A percentile compares a stretch with the other conserved stretches of the same genome.
Evolutionary conservation across 345 rosid species (phyloP).

Genomic region (Aethionema arabicum): DNA sequence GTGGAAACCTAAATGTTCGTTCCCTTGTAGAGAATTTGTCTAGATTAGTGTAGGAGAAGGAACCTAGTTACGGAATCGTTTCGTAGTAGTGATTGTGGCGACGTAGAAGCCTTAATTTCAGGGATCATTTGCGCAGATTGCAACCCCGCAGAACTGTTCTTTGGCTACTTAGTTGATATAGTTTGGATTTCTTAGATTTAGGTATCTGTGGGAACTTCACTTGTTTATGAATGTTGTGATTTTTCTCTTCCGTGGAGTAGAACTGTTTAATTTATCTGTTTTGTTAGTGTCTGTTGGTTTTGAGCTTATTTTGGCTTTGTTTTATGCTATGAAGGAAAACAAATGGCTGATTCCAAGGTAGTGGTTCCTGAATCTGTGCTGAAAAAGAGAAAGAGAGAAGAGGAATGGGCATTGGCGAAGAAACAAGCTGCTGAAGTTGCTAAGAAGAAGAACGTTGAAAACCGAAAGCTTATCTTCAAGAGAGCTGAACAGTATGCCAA

Average conservation of each 20-base stretch:
- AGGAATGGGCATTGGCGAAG: slow-evolving; percentile 45
- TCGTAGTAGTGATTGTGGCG: too few relatives aligned
- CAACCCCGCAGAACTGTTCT: too few relatives aligned
- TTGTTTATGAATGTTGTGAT: too few relatives aligned
- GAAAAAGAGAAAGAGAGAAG: slow-evolving; percentile 67
- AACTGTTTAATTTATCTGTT: not conserved
- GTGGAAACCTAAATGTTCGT: not conserved
- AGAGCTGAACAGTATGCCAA: slow-evolving; percentile 60
- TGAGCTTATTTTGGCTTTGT: not conserved
- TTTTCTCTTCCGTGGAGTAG: too few relatives aligned
- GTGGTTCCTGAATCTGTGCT: slow-evolving; percentile 68
- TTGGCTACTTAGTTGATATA: too few relatives aligned
- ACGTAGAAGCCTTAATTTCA: too few relatives aligned
- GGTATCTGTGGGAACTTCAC: too few relatives aligned
- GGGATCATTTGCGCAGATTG: too few relatives aligned
- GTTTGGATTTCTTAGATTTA: too few relatives aligned
- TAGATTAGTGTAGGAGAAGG: not conserved
- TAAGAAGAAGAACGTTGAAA: slow-evolving; percentile 58
- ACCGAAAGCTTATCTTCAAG: slow-evolving; percentile 49
- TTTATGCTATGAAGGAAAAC: slow-evolving; percentile 15
- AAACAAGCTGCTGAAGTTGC: slow-evolving; percentile 42
- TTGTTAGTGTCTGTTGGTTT: not conserved
- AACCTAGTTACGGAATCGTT: not conserved
- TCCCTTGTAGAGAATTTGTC: not conserved
- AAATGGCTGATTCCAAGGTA: slow-evolving; percentile 41